phyloP scores from a whole-genome alignment of 495 filamentous ascomycete genomes.

The Lasiosphaeria hispida region DNA sequence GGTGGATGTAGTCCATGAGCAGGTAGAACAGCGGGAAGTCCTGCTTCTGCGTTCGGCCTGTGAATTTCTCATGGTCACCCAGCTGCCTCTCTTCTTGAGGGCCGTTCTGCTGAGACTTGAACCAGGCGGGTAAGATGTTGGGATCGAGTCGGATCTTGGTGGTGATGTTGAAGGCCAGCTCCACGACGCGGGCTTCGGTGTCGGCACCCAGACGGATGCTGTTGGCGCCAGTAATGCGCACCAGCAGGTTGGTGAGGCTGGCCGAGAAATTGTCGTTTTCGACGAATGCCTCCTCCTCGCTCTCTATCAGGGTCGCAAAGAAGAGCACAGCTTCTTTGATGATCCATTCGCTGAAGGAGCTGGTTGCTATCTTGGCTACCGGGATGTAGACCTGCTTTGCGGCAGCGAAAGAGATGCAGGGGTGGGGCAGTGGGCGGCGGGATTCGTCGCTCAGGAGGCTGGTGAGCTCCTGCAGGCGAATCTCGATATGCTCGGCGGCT shows the following conservation, averaged over 20 bases:
- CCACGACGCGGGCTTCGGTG: slow-evolving; percentile 80
- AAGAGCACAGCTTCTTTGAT: slow-evolving; percentile 77
- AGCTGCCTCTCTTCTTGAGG: slow-evolving; percentile 44
- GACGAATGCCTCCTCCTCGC: slow-evolving; percentile 91
- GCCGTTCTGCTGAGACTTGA: slow-evolving; percentile 52
- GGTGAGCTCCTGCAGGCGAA: slow-evolving; percentile 62
- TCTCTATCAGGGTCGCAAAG: slow-evolving; percentile 88
- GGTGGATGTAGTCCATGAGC: slow-evolving; percentile 92
- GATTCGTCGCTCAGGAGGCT: slow-evolving; percentile 84
- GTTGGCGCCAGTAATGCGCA: slow-evolving; percentile 60
- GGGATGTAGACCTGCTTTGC: slow-evolving; percentile 83
- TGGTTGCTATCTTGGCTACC: slow-evolving; percentile 79
- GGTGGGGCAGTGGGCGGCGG: slow-evolving; percentile 79
- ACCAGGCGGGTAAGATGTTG: slow-evolving; percentile 83
- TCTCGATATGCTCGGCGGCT: slow-evolving; percentile 53
- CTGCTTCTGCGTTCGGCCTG: slow-evolving; percentile 81
- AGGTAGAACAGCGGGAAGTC: slow-evolving; percentile 96
- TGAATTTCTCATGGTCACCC: slow-evolving; percentile 63
- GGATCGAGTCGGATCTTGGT: slow-evolving; percentile 92
- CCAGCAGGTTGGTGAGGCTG: slow-evolving; percentile 77
- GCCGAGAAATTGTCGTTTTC: slow-evolving; percentile 79
- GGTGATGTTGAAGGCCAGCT: slow-evolving; percentile 88
- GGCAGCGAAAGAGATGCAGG: slow-evolving; percentile 80
- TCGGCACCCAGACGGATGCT: slow-evolving; percentile 62
- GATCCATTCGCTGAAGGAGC: slow-evolving; percentile 73